These are phyloP conservation scores for Entomophthora muscae DNA, from an alignment of 371 early-diverging fungal genomes.

Conservation along the genomic window DNA sequence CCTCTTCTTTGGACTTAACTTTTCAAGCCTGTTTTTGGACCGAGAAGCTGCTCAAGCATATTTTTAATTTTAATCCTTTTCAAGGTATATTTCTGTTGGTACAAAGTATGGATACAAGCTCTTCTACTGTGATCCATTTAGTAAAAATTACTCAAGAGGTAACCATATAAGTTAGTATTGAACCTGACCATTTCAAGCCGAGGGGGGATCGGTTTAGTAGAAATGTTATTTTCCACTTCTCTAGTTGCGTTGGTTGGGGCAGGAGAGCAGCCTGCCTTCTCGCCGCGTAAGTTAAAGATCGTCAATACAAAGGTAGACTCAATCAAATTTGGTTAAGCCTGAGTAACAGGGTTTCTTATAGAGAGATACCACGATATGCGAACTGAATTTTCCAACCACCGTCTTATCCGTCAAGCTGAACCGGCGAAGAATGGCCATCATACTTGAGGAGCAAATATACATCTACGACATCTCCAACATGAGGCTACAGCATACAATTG, in stretches of 20 bases:
- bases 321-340: neutral
- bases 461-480: constrained; percentile 92
- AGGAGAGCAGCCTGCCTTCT: constrained; percentile 75
- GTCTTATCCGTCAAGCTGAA: constrained; percentile 90
- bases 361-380: constrained; percentile 90
- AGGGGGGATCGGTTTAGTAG: constrained; percentile 81
- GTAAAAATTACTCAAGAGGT: constrained; percentile 72
- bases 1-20: too few species aligned
- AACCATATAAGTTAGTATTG: constrained; percentile 8
- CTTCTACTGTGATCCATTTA: constrained; percentile 89
- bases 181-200: constrained; percentile 20
- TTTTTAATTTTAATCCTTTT: neutral
- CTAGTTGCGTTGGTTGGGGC: constrained; percentile 92
- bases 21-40: too few species aligned
- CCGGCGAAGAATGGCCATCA: constrained; percentile 74
- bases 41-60: too few species aligned
- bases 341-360: constrained; percentile 13
- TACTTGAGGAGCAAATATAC: constrained; percentile 79
- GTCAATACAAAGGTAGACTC: constrained; percentile 76
- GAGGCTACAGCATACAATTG: constrained; percentile 86
- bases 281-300: constrained; percentile 80
- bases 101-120: constrained; percentile 71
- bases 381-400: constrained; percentile 78
- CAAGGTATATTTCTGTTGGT: constrained; percentile 78
- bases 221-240: constrained; percentile 90